Evolutionary conservation across 2,329 filamentous ascomycete genomes (phyloP).

Genomic region (Hawksworthiomyces lignivorus): DNA sequence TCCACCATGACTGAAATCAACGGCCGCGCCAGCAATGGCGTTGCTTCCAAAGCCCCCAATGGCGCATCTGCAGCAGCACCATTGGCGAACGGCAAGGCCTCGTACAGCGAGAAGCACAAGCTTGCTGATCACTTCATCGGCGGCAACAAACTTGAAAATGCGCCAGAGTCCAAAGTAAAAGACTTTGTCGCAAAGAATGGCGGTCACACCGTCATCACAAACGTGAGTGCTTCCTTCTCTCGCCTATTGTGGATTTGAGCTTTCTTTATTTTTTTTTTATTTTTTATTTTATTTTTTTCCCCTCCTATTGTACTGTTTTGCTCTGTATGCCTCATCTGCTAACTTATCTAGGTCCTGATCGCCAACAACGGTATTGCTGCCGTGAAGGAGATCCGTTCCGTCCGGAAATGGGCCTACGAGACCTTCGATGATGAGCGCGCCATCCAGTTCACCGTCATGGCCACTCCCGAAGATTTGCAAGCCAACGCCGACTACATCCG

Average conservation of each 20-base stretch:
- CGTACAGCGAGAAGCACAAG: slow-evolving; percentile 73
- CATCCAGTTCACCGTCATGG: slow-evolving; percentile 99
- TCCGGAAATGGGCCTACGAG: slow-evolving; percentile 99
- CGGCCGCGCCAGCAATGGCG: slow-evolving; percentile 31
- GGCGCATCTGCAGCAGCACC: slow-evolving; percentile 35
- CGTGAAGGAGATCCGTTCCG: slow-evolving; percentile 97
- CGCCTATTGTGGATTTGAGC: too few species aligned
- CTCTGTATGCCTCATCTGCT: background rate
- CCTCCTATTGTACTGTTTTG: background rate
- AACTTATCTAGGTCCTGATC: slow-evolving; percentile 68
- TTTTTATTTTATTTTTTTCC: too few species aligned
- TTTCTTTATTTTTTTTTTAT: too few species aligned
- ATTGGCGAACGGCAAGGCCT: slow-evolving; percentile 48
- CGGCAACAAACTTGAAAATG: slow-evolving; percentile 78
- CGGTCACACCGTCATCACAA: slow-evolving; percentile 97
- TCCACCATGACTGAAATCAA: slow-evolving; percentile 42
- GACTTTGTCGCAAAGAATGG: slow-evolving; percentile 87
- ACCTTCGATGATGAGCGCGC: slow-evolving; percentile 96
- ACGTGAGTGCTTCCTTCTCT: slow-evolving; percentile 51
- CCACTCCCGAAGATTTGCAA: slow-evolving; percentile 92
- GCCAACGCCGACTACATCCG: slow-evolving; percentile 99
- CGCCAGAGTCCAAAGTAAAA: slow-evolving; percentile 79
- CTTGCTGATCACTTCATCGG: slow-evolving; percentile 93
- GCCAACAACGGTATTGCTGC: slow-evolving; percentile 99
- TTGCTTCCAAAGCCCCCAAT: slow-evolving; percentile 22